Evolutionary conservation across 768 basidiomycete species (phyloP), one percentile per base, ranked within the genome.

Genomic region (Trametes elegans): DNA sequence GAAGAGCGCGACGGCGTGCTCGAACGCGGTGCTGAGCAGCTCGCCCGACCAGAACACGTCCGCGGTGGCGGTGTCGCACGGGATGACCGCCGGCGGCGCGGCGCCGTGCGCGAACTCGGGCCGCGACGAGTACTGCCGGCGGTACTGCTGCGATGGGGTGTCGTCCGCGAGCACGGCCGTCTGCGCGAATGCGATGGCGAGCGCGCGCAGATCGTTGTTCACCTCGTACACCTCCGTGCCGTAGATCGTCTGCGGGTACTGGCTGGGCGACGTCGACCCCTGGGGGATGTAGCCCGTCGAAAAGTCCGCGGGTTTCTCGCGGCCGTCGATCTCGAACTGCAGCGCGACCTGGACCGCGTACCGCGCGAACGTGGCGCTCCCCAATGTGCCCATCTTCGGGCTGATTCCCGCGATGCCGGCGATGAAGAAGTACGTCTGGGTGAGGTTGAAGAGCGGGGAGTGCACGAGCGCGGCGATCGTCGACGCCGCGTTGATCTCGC

Each of bases 141-240:
- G 70, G 50, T 69, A 73, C n/a, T 64, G 56, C 36, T 57, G 58
- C 2, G 74, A 69, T 11, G 38, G 62, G 8, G 53, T 26, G 7
- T 69, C 65, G 60, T 76, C 74, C 57, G 67, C 67, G 10, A 78
- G 66, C n/a, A 26, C 62, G n/a, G 75, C 69, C 4, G 54, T 64
- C 48, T 57, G 55, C 1, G 71, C 70, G 49, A 68, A 58, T 28
- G 53, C 58, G 28, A 71, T 46, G 0, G 66, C 73, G 6, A 62
- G 52, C 42, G 70, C 60, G 8, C 73, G 67, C 5, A 78, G 66
- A 42, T 67, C 68, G 35, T 73, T 73, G 63, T 76, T 76, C 54
- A 77, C 62, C 64, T 75, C 73, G 64, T 71, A 76, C n/a, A 76
- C 71, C 64, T 76, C 74, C 23, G 73, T 76, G 13, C 76, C 74